phyloP scores from a whole-genome alignment of 768 basidiomycete genomes.

The Fibroporia radiculosa region DNA sequence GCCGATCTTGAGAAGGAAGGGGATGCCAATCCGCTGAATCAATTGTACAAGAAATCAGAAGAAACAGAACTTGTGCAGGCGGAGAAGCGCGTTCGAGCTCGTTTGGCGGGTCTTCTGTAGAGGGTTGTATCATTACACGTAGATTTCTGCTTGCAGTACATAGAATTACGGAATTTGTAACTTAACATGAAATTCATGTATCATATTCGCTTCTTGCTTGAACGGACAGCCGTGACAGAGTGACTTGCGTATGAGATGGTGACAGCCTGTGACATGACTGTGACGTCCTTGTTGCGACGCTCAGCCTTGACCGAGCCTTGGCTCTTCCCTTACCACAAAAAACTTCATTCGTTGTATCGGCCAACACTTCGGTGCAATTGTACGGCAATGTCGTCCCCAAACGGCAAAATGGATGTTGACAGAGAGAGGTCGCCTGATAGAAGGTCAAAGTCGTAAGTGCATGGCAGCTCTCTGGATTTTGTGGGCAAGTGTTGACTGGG shows the following conservation, averaged over 20 bases:
- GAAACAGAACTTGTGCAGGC: conserved; percentile 48
- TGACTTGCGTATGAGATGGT: neutral
- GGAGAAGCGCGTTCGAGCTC: conserved; percentile 48
- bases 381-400: conserved; percentile 11
- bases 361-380: neutral
- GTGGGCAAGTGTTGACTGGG: neutral
- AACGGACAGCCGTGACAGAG: neutral
- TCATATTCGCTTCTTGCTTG: neutral
- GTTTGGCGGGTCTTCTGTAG: conserved; percentile 35
- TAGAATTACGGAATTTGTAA: too few relatives aligned
- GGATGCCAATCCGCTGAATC: conserved; percentile 43
- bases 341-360: neutral
- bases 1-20: conserved; percentile 50
- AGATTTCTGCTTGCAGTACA: too few relatives aligned
- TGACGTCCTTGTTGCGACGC: conserved; percentile 1
- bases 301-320: neutral
- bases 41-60: conserved; percentile 42
- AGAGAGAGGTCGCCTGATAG: conserved; percentile 23
- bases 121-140: neutral
- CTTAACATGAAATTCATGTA: neutral
- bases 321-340: neutral
- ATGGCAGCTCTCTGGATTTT: neutral
- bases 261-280: neutral
- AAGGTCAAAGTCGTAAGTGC: conserved; percentile 25
- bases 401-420: conserved; percentile 54